phyloP scores from a whole-genome alignment of 179 eudicot genomes.

The Drosera spatulata region DNA sequence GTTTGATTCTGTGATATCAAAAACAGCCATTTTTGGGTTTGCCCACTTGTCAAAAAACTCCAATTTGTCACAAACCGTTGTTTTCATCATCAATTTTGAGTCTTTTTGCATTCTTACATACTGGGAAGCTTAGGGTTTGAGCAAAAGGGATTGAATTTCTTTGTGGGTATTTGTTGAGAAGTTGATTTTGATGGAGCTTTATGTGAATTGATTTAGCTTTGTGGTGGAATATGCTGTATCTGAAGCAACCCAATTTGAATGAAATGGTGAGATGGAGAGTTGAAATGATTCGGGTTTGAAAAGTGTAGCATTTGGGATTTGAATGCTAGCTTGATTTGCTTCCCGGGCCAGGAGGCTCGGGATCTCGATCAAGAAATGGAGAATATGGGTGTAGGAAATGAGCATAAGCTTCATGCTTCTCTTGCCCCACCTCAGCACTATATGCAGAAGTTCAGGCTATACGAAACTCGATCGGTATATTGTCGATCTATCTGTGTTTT shows the following conservation, averaged over 20 bases:
- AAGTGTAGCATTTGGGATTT: constrained; percentile 13
- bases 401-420: constrained; percentile 12
- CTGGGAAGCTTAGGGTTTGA: no score
- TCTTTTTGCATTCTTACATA: no score
- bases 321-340: constrained; percentile 40
- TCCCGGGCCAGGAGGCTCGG: constrained; percentile 85
- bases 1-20: no score
- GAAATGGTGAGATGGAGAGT: constrained; percentile 16
- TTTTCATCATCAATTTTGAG: no score
- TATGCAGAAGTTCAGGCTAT: constrained; percentile 83
- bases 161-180: neutral
- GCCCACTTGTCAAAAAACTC: no score
- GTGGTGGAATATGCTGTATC: constrained; percentile 33
- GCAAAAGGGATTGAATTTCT: neutral
- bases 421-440: constrained; percentile 26
- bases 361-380: constrained; percentile 19
- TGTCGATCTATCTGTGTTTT: neutral
- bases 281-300: constrained; percentile 2
- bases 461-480: constrained; percentile 75
- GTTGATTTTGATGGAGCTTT: neutral
- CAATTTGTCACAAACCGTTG: no score
- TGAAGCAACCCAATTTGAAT: constrained; percentile 47
- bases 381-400: constrained; percentile 30
- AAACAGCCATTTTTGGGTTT: no score
- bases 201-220: constrained; percentile 3